Conservation (phyloP, 352 stramenopile species). For the Globisporangium yorkense region DNA sequence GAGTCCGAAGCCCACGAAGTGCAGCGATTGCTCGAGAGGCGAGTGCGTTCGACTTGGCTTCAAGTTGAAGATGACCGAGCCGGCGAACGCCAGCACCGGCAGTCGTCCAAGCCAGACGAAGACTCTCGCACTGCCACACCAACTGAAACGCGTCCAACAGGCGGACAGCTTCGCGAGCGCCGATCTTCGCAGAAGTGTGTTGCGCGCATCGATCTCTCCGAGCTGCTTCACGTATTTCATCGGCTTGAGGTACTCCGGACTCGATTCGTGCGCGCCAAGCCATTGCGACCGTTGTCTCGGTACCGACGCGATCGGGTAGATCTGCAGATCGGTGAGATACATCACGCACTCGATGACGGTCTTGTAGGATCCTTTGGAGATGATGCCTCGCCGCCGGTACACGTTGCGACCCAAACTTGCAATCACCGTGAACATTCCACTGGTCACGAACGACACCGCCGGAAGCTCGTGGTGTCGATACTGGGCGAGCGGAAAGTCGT, state of each 20-base stretch:
- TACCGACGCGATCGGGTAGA: not conserved
- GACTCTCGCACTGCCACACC: not conserved
- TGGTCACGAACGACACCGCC: constrained; percentile 5
- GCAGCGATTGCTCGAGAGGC: not conserved
- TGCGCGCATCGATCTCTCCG: constrained; percentile 1
- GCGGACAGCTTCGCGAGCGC: not conserved
- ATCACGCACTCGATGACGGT: constrained; percentile 7
- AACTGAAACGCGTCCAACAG: not conserved
- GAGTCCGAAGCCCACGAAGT: constrained; percentile 1
- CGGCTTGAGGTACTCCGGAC: constrained; percentile 6
- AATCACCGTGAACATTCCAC: constrained; percentile 9
- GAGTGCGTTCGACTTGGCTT: not conserved
- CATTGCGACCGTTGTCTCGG: not conserved
- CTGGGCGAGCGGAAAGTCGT: not conserved
- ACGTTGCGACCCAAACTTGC: constrained; percentile 13
- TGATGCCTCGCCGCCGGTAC: constrained; percentile 5
- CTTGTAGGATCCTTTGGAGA: not conserved
- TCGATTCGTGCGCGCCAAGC: too few species aligned
- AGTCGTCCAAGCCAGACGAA: not conserved
- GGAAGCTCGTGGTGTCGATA: constrained; percentile 5
- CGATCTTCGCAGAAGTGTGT: constrained; percentile 3
- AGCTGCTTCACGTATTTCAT: constrained; percentile 7
- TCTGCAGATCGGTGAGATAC: constrained; percentile 9
- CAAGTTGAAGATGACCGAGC: not conserved
- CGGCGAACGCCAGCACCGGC: not conserved